A percentile compares a stretch with the other conserved stretches of the same genome.
phyloP scores from a whole-genome alignment of 164 flowering plant genomes.

The Houttuynia cordata region DNA sequence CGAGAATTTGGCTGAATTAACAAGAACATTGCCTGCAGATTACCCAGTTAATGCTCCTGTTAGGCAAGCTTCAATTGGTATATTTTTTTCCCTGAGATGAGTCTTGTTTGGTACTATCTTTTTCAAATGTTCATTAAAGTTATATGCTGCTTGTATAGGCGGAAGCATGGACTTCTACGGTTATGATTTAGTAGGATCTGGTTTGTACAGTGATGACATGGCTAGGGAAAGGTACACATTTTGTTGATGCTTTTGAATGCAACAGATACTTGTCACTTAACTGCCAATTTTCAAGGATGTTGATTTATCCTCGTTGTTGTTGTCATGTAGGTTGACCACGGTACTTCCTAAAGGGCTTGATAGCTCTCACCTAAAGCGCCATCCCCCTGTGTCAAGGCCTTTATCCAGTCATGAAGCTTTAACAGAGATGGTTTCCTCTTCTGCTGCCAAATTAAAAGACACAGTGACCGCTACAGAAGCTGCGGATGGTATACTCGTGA shows the following conservation, averaged over 20 bases:
- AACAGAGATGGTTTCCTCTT: slow-evolving; percentile 32
- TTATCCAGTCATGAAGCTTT: slow-evolving; percentile 50
- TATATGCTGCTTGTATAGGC: slow-evolving; percentile 18
- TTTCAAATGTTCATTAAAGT: not conserved
- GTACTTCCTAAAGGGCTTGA: slow-evolving; percentile 33
- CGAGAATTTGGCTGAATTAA: slow-evolving; percentile 23
- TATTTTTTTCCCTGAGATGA: slow-evolving; percentile 2
- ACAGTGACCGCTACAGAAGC: slow-evolving; percentile 6
- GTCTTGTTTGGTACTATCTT: not conserved
- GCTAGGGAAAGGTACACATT: slow-evolving; percentile 35
- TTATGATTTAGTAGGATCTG: slow-evolving; percentile 21
- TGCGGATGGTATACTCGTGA: slow-evolving; percentile 42
- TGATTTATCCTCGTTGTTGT: not conserved
- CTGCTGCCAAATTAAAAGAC: slow-evolving; percentile 24
- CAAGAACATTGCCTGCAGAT: slow-evolving; percentile 24
- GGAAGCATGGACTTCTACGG: slow-evolving; percentile 22
- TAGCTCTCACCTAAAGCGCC: slow-evolving; percentile 37
- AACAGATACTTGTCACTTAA: not conserved
- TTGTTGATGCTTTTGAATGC: no score
- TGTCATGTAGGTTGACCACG: slow-evolving; percentile 23
- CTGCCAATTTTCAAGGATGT: not conserved
- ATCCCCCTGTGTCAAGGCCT: slow-evolving; percentile 43
- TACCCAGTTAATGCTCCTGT: slow-evolving; percentile 20
- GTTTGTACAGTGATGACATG: slow-evolving; percentile 25
- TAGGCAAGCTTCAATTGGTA: slow-evolving; percentile 28